Conservation (phyloP, 345 rosid species). For the Gossypium herbaceum region DNA sequence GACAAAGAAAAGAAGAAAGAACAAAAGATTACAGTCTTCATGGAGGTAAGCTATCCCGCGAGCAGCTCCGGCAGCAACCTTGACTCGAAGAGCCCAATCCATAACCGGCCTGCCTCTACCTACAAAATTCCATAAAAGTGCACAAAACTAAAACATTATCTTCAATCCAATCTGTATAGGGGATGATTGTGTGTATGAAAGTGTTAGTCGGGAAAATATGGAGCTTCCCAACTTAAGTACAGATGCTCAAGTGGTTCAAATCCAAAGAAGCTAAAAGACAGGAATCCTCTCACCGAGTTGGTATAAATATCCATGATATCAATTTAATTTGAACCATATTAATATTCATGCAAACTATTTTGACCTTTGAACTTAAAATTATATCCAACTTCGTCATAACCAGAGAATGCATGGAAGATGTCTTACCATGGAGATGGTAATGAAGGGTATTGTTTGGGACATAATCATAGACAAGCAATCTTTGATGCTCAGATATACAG, state of each 20-base stretch:
- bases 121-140: constrained; percentile 28
- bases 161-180: background rate
- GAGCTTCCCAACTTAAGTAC: background rate
- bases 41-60: constrained; percentile 97
- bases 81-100: constrained; percentile 84
- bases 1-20: background rate
- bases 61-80: constrained; percentile 95
- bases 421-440: constrained; percentile 84
- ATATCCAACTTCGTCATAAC: background rate
- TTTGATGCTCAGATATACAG: constrained; percentile 75
- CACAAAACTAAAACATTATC: background rate
- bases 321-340: background rate
- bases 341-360: background rate
- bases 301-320: background rate
- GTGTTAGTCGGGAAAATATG: background rate
- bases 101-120: constrained; percentile 68
- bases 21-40: constrained; percentile 79
- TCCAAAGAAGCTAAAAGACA: background rate
- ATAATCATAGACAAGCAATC: constrained; percentile 88
- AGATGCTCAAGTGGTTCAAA: background rate
- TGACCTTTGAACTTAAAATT: background rate
- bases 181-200: background rate
- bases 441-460: constrained; percentile 87
- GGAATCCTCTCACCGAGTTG: constrained; percentile 3
- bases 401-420: constrained; percentile 10